Base-by-base conservation (phyloP, 176 grass and related monocot genomes). In the Musa beccarii region DNA sequence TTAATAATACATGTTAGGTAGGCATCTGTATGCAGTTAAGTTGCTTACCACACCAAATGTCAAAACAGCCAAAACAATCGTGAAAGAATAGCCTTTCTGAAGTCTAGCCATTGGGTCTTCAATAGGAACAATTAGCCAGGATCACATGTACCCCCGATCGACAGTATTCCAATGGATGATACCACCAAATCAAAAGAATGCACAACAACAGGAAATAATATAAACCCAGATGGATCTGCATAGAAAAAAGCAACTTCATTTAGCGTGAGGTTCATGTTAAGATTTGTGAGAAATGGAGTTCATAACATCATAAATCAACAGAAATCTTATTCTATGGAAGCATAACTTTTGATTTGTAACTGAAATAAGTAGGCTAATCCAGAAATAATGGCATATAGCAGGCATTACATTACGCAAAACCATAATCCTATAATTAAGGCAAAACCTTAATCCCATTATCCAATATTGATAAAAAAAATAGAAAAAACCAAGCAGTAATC, bases 201-300 rank as follows among this genome's bases (percentile, higher is more conserved):
- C 53, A 99, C 83, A 68, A 99, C 95, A 84, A 99, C 86, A 25
- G 95, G 95, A 89, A 99, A 99, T 65, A 99, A 79, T 82, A 99
- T 99, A 85, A 99, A 99, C 22, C 95, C 95, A 84, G 95, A 91
- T 19, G 95, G 88, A 91, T 99, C 95, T 99, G 95, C 83, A 91
- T 72, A 75, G 66, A 72, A 34, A 87, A 82, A 71, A 54, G 61
- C 67, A 22, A 14, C n/a, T 17, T 1, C 62, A 21, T 43, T 62
- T 76, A 62, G 29, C 9, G 1, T 24, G 52, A 10, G 52, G 1
- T 24, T 73, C 71, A 73, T 12, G 20, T 59, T 59, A 59, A 17
- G 2, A n/a, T 24, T 52, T 66, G 13, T 50, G 11, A 20, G 6
- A 10, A 70, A 50, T 50, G 19, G 17, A 70, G 19, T n/a, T 70